Conservation (phyloP, 169 alveolate genomes). For the Hammondia hammondi region DNA sequence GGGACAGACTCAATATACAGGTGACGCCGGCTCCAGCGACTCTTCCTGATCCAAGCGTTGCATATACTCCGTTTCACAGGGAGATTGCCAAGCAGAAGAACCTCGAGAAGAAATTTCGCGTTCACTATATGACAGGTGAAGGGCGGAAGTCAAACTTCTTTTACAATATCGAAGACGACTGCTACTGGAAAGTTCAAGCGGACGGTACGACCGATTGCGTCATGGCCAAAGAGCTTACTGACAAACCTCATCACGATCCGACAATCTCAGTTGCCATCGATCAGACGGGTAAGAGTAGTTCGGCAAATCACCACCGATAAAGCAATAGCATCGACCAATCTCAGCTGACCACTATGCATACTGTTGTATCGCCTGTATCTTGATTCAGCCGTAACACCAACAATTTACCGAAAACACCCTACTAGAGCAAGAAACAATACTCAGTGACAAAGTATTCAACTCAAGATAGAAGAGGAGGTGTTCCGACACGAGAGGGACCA, state of each 20-base stretch:
- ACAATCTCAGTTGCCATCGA: constrained; percentile 6
- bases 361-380: no score
- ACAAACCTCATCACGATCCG: constrained; percentile 16
- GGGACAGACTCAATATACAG: background rate
- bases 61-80: constrained; percentile 27
- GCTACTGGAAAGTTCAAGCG: constrained; percentile 19
- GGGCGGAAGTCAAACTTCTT: background rate
- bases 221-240: background rate
- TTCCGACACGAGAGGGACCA: no score
- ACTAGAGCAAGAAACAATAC: no score
- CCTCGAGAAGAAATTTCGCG: constrained; percentile 37
- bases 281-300: background rate
- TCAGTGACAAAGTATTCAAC: no score
- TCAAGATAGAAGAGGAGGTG: no score
- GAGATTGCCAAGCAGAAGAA: constrained; percentile 30
- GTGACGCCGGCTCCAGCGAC: constrained; percentile 13
- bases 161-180: constrained; percentile 16
- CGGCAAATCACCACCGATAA: background rate
- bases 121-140: constrained; percentile 24
- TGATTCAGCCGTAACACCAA: no score
- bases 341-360: no score
- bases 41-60: constrained; percentile 29
- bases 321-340: no score
- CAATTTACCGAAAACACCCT: no score
- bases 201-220: constrained; percentile 17